These are phyloP conservation scores for Pseudomicrostroma phylloplanum DNA, from an alignment of 1,284 basidiomycete species.

Conservation along the genomic window DNA sequence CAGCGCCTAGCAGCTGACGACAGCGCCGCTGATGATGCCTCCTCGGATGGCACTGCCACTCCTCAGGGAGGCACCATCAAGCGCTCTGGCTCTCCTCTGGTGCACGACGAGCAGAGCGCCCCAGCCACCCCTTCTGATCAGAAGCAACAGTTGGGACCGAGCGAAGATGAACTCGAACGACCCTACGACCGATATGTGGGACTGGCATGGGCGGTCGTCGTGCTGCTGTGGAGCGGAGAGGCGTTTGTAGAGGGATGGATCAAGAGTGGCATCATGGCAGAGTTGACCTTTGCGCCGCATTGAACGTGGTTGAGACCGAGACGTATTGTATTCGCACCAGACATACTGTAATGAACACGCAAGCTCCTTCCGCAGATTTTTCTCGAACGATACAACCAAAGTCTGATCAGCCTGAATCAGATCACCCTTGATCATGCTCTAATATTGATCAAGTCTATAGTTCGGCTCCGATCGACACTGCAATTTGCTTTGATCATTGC, in stretches of 20 bases:
- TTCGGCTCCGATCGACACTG: too few relatives aligned
- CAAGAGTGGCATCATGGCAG: constrained; percentile 20
- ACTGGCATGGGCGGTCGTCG: constrained; percentile 24
- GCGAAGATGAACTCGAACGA: constrained; percentile 6
- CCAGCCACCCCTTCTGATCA: neutral
- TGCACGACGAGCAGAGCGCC: neutral
- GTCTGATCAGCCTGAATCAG: too few relatives aligned
- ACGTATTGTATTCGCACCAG: too few relatives aligned
- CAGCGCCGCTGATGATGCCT: neutral
- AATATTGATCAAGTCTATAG: too few relatives aligned
- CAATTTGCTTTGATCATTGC: neutral
- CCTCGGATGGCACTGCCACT: constrained; percentile 2
- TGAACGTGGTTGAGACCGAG: too few relatives aligned
- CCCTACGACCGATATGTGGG: constrained; percentile 24
- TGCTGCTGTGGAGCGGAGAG: constrained; percentile 29
- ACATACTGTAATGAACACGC: too few relatives aligned
- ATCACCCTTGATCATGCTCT: too few relatives aligned
- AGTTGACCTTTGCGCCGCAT: constrained; percentile 8
- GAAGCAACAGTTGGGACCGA: too few relatives aligned
- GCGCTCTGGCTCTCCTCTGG: neutral
- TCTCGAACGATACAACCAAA: too few relatives aligned
- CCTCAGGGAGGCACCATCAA: neutral
- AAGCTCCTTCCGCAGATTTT: too few relatives aligned
- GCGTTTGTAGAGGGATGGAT: constrained; percentile 34
- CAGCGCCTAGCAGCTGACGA: neutral